Evolutionary conservation across 1,139 yeast genomes (phyloP), one percentile per base, ranked within the genome.

Genomic region (Eremothecium sinecaudum): DNA sequence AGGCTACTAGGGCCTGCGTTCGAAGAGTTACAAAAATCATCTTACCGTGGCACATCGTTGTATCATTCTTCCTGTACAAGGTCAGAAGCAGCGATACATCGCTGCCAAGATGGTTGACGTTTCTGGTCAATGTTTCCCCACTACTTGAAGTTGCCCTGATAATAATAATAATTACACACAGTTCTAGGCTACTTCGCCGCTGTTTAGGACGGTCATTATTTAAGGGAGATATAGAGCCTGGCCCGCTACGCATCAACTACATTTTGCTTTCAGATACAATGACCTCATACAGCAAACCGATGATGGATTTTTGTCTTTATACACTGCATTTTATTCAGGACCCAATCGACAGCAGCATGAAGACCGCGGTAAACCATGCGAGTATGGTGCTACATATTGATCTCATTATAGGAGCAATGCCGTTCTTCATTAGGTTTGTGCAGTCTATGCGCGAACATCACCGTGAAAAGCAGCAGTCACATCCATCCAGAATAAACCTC

Each of bases 401-500:
- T 36, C 36, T 41, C 65, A 9, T 63, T 67, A 24, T 67, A 71
- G 46, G 69, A 67, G 17, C 62, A 5, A 24, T 75, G 4, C 98
- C 98, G 1, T 71, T 75, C 8, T 47, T 71, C 11, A 73, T 87
- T 23, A 69, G 98, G 47, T 66, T 90, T 24, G 70, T 73, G 31
- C 98, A 90, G 59, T 90, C 97, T 57, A 58, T 78, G 53, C 62
- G 62, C 36, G 98, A 90, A 49, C 84, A 67, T 51, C 46, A 58
- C 10, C 53, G 66, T 18, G 58, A 59, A 19, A 55, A 59, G n/a
- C 66, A 73, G 24, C 4, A 19, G 19, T 17, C 21, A 21, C 4
- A 13, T 17, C 4, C 21, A 11, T 21, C 21, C 30, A 56, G 38
- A 25, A 63, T 63, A 33, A 92, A 84, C 51, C 49, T 86, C 21